Evolutionary conservation across 257 asterid species (phyloP), one percentile per base, ranked within the genome.

Genomic region (Solanum commersonii): DNA sequence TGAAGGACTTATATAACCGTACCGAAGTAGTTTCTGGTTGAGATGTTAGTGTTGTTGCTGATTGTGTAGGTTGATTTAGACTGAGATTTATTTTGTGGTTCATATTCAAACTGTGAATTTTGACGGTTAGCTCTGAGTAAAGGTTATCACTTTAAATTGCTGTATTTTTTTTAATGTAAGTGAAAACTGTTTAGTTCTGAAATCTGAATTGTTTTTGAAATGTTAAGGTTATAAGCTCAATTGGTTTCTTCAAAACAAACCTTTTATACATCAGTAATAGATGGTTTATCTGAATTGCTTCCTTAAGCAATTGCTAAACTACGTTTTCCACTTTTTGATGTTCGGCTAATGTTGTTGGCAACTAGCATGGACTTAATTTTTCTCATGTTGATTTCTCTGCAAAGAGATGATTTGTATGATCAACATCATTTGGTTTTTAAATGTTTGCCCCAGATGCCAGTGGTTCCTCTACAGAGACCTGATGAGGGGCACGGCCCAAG

Each of bases 401-500:
- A 56, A 23, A 68, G 33, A 63, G 29, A 27, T 65, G 44, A 25
- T 23, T 16, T 81, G 31, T 59, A 20, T 78, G 22, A 40, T 86
- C 84, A 68, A 84, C 67, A 86, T 25, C n/a, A 15, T 29, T 44
- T 68, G 86, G 89, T 72, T 88, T 85, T 33, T 15, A 74, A 44
- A 31, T 68, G 44, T 29, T 52, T 82, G 40, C 85, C 87, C 85
- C 93, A 97, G 99, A 92, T 95, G 95, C 99, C 99, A 37, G 96
- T 93, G 79, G 94, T 93, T 88, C 99, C 99, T 42, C 85, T 97
- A 83, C 98, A 95, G 89, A 95, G 98, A 91, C 99, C 98, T 6
- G 97, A 96, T 56, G 99, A 97, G 90, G 90, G 92, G 91, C 92
- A 90, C 77, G 91, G 91, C 87, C 94, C 98, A 31, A 95, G 90